Evolutionary conservation across 1,139 yeast species (phyloP), one percentile per base, ranked within the genome.

Genomic region (Tardiomyces depauwii): DNA sequence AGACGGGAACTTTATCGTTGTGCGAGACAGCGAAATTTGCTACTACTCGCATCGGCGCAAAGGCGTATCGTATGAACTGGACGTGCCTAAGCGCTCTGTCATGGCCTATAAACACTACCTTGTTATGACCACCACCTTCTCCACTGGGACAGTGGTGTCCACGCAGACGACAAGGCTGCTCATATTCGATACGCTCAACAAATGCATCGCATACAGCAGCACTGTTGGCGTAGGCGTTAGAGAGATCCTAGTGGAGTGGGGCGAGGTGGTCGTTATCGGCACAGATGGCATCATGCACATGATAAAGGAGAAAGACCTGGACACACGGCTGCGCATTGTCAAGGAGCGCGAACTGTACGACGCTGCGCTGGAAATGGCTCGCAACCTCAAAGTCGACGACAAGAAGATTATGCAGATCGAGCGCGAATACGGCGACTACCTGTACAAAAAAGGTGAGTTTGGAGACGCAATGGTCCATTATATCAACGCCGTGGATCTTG

Each of bases 281-380:
- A 68, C 81, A 1, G 95, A 88, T 60, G 96, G 96, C 0, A 65
- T 83, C 5, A 65, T 91, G 6, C 80, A 82, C 57, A 74, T 73
- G 51, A 63, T 88, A 25, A 78, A 74, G 44, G 95, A 86, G 60
- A 82, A 82, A 56, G 68, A 80, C 0, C 61, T 82, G 6, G 70
- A 74, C 25, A 79, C 80, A 46, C 86, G 86, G 55, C 68, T 91
- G n/a, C 80, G 81, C 39, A 73, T 81, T 13, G 72, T 88, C 2
- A 69, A 81, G 18, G 83, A 81, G 51, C 70, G 93, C 44, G 84
- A 86, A 45, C 66, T 87, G 25, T 91, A 75, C 54, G 74, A 79
- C 18, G 72, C 84, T 45, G 96, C 97, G 0, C 74, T 84, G 43
- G 74, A 77, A 47, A 63, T 91, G 46, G 94, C 94, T 0, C 63